phyloP scores from a whole-genome alignment of 1,139 yeast genomes.

The Magnusiomyces suaveolens region DNA sequence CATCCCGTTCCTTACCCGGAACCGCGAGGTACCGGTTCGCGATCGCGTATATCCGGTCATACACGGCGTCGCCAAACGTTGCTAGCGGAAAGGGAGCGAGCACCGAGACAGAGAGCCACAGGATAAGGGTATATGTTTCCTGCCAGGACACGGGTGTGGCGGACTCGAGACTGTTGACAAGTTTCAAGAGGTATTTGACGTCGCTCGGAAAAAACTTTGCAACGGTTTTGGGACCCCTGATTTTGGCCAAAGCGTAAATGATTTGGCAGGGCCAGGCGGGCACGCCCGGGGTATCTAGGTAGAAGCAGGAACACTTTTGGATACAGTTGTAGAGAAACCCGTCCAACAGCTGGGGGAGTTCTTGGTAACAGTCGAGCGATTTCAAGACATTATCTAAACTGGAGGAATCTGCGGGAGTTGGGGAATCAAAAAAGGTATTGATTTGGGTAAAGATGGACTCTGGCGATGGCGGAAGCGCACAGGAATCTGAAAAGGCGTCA shows the following conservation, averaged over 20 bases:
- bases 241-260: slow-evolving; percentile 52
- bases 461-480: not conserved
- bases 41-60: slow-evolving; percentile 32
- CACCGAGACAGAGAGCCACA: slow-evolving; percentile 65
- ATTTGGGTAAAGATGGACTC: not conserved
- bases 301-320: slow-evolving; percentile 15
- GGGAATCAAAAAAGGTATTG: not conserved
- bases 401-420: not conserved
- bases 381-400: not conserved
- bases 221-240: slow-evolving; percentile 55
- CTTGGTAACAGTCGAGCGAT: slow-evolving; percentile 24
- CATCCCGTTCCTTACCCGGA: slow-evolving; percentile 43
- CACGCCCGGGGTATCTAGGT: slow-evolving; percentile 8
- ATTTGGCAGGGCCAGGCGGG: slow-evolving; percentile 20
- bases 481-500: too few relatives aligned
- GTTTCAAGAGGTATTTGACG: slow-evolving; percentile 38
- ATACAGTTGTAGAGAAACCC: slow-evolving; percentile 20
- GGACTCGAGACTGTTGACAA: slow-evolving; percentile 16
- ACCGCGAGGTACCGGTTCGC: slow-evolving; percentile 33
- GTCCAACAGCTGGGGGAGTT: slow-evolving; percentile 33
- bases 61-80: slow-evolving; percentile 34
- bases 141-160: slow-evolving; percentile 37
- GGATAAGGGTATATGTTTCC: slow-evolving; percentile 46
- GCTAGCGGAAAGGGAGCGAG: slow-evolving; percentile 61
- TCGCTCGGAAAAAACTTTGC: slow-evolving; percentile 52